A percentile compares a stretch with the other conserved stretches of the same genome.
Conservation (phyloP, 2,329 filamentous ascomycete genomes). For the Penicillium hordei region DNA sequence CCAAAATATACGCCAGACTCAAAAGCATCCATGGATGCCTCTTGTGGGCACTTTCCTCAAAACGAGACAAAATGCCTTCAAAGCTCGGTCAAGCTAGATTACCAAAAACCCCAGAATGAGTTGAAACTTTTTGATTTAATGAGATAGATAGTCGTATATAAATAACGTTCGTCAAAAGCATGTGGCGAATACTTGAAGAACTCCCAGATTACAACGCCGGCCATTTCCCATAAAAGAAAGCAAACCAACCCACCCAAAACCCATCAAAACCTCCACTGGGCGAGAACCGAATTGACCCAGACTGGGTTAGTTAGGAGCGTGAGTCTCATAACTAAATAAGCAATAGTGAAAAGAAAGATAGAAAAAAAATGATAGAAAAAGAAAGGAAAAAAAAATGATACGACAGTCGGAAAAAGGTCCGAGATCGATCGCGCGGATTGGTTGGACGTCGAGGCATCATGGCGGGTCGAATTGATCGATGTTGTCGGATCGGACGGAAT, state of each 20-base stretch:
- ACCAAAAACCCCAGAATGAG: background rate
- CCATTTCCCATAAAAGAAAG: background rate
- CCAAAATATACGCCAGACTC: background rate
- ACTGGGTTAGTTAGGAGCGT: constrained; percentile 23
- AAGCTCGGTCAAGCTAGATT: background rate
- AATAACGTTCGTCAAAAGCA: constrained; percentile 5
- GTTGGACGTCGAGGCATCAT: constrained; percentile 1
- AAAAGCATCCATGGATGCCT: background rate
- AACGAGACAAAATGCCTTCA: background rate
- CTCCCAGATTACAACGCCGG: constrained; percentile 9
- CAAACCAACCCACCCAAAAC: constrained; percentile 15
- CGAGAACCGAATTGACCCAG: constrained; percentile 18
- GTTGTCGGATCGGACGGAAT: background rate
- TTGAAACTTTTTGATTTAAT: background rate
- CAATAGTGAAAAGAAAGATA: constrained; percentile 15
- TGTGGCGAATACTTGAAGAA: constrained; percentile 1
- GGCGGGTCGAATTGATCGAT: constrained; percentile 4
- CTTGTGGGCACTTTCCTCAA: background rate
- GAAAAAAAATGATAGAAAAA: background rate
- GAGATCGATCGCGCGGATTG: constrained; percentile 6
- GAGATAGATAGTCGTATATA: constrained; percentile 5
- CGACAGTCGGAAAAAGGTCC: background rate
- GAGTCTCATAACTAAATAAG: constrained; percentile 21
- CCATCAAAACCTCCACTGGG: constrained; percentile 15
- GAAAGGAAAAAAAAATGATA: background rate